phyloP scores from a whole-genome alignment of 2,329 filamentous ascomycete genomes.

The Samsoniella hepiali region DNA sequence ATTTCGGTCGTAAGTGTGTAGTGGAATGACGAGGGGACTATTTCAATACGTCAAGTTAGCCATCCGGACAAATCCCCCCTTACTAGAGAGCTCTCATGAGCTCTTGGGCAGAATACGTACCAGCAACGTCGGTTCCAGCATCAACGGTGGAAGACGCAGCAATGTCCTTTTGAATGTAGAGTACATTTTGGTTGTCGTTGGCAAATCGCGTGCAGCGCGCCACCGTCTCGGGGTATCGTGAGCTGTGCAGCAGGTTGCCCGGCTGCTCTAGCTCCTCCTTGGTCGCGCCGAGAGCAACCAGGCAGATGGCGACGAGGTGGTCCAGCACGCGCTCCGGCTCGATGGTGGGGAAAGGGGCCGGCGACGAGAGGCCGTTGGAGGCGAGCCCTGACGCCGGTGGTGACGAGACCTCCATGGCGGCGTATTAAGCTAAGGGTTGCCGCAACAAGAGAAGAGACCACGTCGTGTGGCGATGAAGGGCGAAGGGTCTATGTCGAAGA shows the following conservation, averaged over 20 bases:
- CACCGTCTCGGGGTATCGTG: slow-evolving; percentile 72
- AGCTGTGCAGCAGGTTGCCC: slow-evolving; percentile 77
- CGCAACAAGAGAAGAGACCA: not conserved
- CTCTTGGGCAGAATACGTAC: slow-evolving; percentile 33
- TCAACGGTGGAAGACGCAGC: slow-evolving; percentile 51
- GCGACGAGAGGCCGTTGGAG: slow-evolving; percentile 44
- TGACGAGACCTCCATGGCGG: slow-evolving; percentile 53
- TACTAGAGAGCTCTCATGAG: not conserved
- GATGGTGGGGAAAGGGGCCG: slow-evolving; percentile 51
- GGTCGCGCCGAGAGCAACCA: slow-evolving; percentile 70
- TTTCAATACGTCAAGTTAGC: slow-evolving; percentile 4
- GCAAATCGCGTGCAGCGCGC: slow-evolving; percentile 87
- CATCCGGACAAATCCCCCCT: not conserved
- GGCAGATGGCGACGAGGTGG: slow-evolving; percentile 67
- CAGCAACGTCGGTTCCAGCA: slow-evolving; percentile 44
- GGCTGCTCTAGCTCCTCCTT: slow-evolving; percentile 74
- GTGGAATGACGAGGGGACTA: slow-evolving; percentile 56
- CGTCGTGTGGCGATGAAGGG: not conserved
- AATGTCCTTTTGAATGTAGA: slow-evolving; percentile 88
- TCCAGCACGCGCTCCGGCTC: slow-evolving; percentile 70
- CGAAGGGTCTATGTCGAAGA: slow-evolving; percentile 6
- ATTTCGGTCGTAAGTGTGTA: slow-evolving; percentile 84
- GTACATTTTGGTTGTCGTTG: slow-evolving; percentile 76
- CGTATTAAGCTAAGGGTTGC: slow-evolving; percentile 10
- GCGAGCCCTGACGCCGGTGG: slow-evolving; percentile 41